These are phyloP conservation scores for Mycena pura DNA, from an alignment of 768 basidiomycete species.

Conservation along the genomic window DNA sequence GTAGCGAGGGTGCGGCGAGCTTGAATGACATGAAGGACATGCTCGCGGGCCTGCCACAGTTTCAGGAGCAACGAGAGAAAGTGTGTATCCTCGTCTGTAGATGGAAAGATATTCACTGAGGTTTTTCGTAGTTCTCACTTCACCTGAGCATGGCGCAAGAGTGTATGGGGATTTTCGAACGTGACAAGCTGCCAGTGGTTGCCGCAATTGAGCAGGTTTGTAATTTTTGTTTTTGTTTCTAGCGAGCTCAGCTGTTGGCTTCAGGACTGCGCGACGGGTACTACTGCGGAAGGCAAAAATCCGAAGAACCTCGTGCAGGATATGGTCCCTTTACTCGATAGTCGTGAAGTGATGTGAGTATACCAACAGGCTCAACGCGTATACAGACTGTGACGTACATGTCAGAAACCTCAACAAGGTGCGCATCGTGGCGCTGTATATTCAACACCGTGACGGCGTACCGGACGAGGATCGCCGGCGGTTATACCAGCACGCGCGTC, in stretches of 20 bases:
- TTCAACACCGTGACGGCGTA: slow-evolving; percentile 93
- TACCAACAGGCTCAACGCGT: too few relatives aligned
- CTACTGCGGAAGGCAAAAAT: slow-evolving; percentile 90
- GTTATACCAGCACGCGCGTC: slow-evolving; percentile 92
- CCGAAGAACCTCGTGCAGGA: slow-evolving; percentile 96
- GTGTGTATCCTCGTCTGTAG: slow-evolving; percentile 43
- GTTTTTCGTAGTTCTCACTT: slow-evolving; percentile 77
- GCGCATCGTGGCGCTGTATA: slow-evolving; percentile 94
- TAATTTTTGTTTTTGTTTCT: neutral
- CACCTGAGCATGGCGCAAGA: slow-evolving; percentile 98
- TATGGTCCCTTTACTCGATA: slow-evolving; percentile 96
- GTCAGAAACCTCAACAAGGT: slow-evolving; percentile 89
- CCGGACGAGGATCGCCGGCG: slow-evolving; percentile 97
- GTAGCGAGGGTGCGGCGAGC: slow-evolving; percentile 80
- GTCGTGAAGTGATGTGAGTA: slow-evolving; percentile 79
- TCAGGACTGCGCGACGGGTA: slow-evolving; percentile 92
- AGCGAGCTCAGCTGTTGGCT: neutral
- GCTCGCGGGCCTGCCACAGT: slow-evolving; percentile 93
- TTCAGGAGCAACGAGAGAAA: slow-evolving; percentile 94
- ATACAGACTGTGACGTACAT: slow-evolving; percentile 3
- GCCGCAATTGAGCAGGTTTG: slow-evolving; percentile 95
- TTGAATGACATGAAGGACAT: slow-evolving; percentile 99
- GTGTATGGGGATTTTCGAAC: slow-evolving; percentile 94
- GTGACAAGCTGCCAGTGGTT: slow-evolving; percentile 79
- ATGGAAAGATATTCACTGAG: neutral